phyloP scores from a whole-genome alignment of 1,139 yeast genomes.

The Kodamaea alishanica region DNA sequence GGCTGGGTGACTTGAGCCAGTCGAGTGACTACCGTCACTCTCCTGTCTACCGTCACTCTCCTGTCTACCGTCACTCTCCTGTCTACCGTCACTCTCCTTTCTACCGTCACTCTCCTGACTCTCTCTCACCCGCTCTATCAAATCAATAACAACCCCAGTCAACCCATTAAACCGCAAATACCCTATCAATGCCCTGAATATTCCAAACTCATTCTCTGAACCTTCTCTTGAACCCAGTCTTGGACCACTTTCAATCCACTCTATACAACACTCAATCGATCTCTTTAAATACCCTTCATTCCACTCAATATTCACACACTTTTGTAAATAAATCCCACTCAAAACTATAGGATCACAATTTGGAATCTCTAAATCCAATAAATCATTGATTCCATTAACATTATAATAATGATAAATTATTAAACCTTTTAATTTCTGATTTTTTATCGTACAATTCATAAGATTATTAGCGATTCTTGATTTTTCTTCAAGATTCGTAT shows the following conservation, averaged over 20 bases:
- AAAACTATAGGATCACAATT: conserved; percentile 8
- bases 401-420: conserved; percentile 21
- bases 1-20: no score
- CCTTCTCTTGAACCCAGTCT: not conserved
- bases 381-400: conserved; percentile 18
- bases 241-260: conserved; percentile 8
- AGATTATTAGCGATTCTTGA: conserved; percentile 15
- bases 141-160: conserved; percentile 22
- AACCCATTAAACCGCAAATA: conserved; percentile 38
- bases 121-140: conserved; percentile 13
- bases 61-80: not conserved
- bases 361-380: conserved; percentile 9
- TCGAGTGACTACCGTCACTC: no score
- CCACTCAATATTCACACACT: conserved; percentile 21
- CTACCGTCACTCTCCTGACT: not conserved
- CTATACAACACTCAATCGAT: conserved; percentile 12
- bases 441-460: conserved; percentile 11
- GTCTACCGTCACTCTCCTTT: no score
- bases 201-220: conserved; percentile 23
- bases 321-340: conserved; percentile 22
- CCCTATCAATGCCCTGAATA: conserved; percentile 27
- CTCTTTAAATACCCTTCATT: conserved; percentile 13
- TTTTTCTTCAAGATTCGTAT: conserved; percentile 10
- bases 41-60: not conserved
- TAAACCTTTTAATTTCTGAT: conserved; percentile 10